These are phyloP conservation scores for Aspergillus incahuasiensis DNA, from an alignment of 495 filamentous ascomycete species.

Conservation along the genomic window DNA sequence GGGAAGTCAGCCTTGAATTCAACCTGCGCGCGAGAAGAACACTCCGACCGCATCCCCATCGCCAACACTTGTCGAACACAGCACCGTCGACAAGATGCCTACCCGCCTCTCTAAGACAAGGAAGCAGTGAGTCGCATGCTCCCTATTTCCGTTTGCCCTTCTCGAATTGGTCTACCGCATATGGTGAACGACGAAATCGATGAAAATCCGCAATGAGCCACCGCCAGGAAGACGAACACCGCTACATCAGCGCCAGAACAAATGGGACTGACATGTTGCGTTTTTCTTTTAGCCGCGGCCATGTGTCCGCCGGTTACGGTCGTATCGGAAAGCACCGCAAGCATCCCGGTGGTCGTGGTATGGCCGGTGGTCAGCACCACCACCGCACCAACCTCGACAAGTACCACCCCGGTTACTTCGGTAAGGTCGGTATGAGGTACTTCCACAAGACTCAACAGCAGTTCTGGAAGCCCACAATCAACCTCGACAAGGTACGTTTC, in stretches of 20 bases:
- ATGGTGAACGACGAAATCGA: slow-evolving; percentile 15
- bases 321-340: slow-evolving; percentile 92
- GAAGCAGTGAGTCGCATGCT: slow-evolving; percentile 64
- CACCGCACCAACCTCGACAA: slow-evolving; percentile 93
- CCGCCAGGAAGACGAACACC: background rate
- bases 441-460: slow-evolving; percentile 85
- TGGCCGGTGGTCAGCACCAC: slow-evolving; percentile 93
- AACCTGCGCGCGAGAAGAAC: slow-evolving; percentile 36
- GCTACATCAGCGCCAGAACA: slow-evolving; percentile 9
- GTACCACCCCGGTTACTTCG: slow-evolving; percentile 95
- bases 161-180: slow-evolving; percentile 10
- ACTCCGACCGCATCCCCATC: slow-evolving; percentile 37
- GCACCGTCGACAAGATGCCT: slow-evolving; percentile 63
- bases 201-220: background rate
- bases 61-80: slow-evolving; percentile 44
- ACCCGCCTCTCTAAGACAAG: slow-evolving; percentile 76
- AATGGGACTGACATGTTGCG: slow-evolving; percentile 22
- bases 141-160: slow-evolving; percentile 14
- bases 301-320: slow-evolving; percentile 91
- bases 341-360: slow-evolving; percentile 90
- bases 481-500: slow-evolving; percentile 76
- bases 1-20: slow-evolving; percentile 37
- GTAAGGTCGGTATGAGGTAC: slow-evolving; percentile 96
- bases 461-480: slow-evolving; percentile 90
- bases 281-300: slow-evolving; percentile 65